These are phyloP conservation scores for Trichoderma oligosporum DNA, from an alignment of 2,329 filamentous ascomycete species.

Conservation along the genomic window DNA sequence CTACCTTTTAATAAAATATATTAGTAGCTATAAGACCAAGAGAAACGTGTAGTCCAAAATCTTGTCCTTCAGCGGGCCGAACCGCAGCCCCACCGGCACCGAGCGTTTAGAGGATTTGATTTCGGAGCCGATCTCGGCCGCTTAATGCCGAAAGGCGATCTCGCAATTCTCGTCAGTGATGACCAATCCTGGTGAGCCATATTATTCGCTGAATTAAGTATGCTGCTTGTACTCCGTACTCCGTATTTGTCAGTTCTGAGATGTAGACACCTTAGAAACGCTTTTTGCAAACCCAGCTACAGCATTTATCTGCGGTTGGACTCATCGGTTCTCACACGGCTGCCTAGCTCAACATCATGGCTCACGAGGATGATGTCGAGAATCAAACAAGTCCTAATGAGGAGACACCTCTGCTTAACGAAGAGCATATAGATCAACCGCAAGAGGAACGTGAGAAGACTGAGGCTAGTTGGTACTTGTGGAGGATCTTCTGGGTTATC, in stretches of 20 bases:
- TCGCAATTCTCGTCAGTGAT: slow-evolving; percentile 6
- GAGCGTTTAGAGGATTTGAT: too few relatives aligned
- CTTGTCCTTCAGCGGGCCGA: too few relatives aligned
- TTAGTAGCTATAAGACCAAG: too few relatives aligned
- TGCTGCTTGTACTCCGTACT: too few relatives aligned
- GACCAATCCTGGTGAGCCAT: slow-evolving; percentile 9
- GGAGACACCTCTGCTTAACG: neutral
- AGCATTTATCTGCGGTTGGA: neutral
- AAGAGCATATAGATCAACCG: neutral
- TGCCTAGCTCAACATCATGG: neutral
- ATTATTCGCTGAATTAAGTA: neutral
- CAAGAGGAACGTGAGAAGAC: neutral
- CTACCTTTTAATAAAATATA: too few relatives aligned
- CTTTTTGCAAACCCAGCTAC: neutral
- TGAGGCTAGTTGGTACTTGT: neutral
- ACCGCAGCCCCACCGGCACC: too few relatives aligned
- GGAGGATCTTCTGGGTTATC: slow-evolving; percentile 32
- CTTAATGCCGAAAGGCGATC: neutral
- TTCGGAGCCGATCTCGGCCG: neutral
- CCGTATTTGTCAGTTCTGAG: neutral
- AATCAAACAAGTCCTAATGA: neutral
- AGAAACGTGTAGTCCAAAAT: too few relatives aligned
- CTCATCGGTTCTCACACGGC: neutral
- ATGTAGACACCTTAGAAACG: neutral
- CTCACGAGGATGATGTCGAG: slow-evolving; percentile 7